phyloP scores from a whole-genome alignment of 441 rosid genomes.

The Populus trichocarpa region DNA sequence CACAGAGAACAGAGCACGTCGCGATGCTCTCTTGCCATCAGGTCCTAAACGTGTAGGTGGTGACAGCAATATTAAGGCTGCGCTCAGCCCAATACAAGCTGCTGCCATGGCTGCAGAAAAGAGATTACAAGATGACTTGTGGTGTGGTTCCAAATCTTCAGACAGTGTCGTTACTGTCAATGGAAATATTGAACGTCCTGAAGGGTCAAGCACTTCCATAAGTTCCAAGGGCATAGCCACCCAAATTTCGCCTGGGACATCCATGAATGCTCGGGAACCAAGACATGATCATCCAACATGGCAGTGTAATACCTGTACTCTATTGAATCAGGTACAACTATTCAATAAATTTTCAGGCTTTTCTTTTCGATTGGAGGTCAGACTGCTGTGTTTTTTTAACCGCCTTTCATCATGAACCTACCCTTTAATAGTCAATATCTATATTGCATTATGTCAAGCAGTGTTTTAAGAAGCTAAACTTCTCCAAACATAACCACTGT shows the following conservation, averaged over 20 bases:
- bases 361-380: background rate
- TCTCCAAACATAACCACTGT: background rate
- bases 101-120: slow-evolving; percentile 95
- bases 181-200: slow-evolving; percentile 23
- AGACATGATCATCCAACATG: slow-evolving; percentile 37
- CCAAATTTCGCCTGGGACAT: slow-evolving; percentile 12
- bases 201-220: slow-evolving; percentile 15
- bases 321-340: slow-evolving; percentile 56
- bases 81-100: slow-evolving; percentile 79
- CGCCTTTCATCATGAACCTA: background rate
- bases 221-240: slow-evolving; percentile 1
- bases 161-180: slow-evolving; percentile 32
- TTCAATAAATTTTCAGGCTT: background rate
- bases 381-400: background rate
- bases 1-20: slow-evolving; percentile 61
- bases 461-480: background rate
- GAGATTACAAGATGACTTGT: slow-evolving; percentile 66
- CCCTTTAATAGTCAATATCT: background rate
- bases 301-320: slow-evolving; percentile 65
- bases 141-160: slow-evolving; percentile 62
- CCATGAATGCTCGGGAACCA: slow-evolving; percentile 7
- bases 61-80: slow-evolving; percentile 55
- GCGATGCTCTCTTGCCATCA: slow-evolving; percentile 51
- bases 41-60: slow-evolving; percentile 84
- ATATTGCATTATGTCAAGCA: background rate